Evolutionary conservation across 2,329 filamentous ascomycete species (phyloP).

Genomic region (Diplodia scrobiculata): DNA sequence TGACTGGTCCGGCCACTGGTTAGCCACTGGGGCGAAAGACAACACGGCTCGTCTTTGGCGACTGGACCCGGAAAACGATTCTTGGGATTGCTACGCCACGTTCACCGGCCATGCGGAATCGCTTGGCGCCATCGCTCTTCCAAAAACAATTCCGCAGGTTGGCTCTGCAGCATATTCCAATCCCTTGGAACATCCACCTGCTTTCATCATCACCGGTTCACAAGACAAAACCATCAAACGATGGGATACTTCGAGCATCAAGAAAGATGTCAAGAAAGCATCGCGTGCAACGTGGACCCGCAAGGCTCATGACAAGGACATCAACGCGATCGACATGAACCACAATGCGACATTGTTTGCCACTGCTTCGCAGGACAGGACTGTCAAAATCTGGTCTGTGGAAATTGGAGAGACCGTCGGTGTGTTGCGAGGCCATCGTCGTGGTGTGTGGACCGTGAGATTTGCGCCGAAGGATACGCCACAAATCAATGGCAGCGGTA

Average conservation of each 20-base stretch:
- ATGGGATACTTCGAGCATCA: slow-evolving; percentile 64
- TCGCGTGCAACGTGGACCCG: slow-evolving; percentile 77
- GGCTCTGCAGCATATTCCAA: slow-evolving; percentile 70
- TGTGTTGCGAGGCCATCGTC: slow-evolving; percentile 86
- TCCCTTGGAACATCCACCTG: slow-evolving; percentile 76
- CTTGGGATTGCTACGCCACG: slow-evolving; percentile 75
- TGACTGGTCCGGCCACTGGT: slow-evolving; percentile 96
- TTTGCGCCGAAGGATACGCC: slow-evolving; percentile 83
- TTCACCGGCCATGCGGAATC: slow-evolving; percentile 95
- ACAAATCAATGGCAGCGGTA: slow-evolving; percentile 56
- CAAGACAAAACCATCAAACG: slow-evolving; percentile 95
- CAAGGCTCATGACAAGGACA: slow-evolving; percentile 98
- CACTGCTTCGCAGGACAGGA: slow-evolving; percentile 93
- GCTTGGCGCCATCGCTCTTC: slow-evolving; percentile 82
- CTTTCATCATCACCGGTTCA: slow-evolving; percentile 86
- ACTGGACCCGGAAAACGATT: slow-evolving; percentile 72
- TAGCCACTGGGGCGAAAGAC: slow-evolving; percentile 94
- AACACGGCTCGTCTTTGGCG: slow-evolving; percentile 92
- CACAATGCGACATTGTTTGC: slow-evolving; percentile 78
- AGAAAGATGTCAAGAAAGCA: slow-evolving; percentile 54
- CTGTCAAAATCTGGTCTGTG: slow-evolving; percentile 93
- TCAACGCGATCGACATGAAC: slow-evolving; percentile 88
- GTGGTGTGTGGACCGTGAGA: slow-evolving; percentile 93
- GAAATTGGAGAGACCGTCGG: slow-evolving; percentile 89
- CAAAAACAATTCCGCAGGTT: slow-evolving; percentile 67